phyloP scores from a whole-genome alignment of 2,329 filamentous ascomycete species.

The Cladosporium sp. region DNA sequence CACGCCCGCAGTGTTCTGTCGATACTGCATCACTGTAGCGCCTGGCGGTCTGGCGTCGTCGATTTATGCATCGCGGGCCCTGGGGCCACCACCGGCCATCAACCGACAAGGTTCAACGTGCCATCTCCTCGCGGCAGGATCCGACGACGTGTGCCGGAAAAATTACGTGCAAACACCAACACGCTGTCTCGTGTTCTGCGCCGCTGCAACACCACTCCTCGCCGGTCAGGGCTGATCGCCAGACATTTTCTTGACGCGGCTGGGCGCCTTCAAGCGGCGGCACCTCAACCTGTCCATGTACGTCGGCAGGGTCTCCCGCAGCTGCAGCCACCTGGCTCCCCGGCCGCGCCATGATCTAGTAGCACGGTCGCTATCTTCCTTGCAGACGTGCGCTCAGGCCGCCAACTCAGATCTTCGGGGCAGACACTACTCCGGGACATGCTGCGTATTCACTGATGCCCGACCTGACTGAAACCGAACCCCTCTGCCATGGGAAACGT shows the following conservation, averaged over 20 bases:
- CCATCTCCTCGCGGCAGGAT: neutral
- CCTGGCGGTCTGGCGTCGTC: neutral
- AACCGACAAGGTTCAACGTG: neutral
- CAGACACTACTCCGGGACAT: constrained; percentile 15
- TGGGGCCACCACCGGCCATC: neutral
- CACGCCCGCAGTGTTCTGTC: neutral
- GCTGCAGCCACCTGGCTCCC: constrained; percentile 15
- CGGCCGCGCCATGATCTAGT: constrained; percentile 15
- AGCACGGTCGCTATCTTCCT: constrained; percentile 14
- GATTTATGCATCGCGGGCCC: neutral
- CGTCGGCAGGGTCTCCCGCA: constrained; percentile 15
- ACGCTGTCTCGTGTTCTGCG: neutral
- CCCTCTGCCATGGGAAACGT: constrained; percentile 4
- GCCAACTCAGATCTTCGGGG: constrained; percentile 16
- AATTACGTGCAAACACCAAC: neutral
- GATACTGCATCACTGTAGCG: neutral
- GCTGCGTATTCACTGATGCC: constrained; percentile 10
- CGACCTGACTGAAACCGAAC: constrained; percentile 7
- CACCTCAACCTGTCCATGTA: constrained; percentile 6
- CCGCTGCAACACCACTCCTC: neutral
- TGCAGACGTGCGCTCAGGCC: constrained; percentile 11
- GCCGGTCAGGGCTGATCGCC: constrained; percentile 1
- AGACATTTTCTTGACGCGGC: neutral
- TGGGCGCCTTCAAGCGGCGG: neutral
- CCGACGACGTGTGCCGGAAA: neutral